Evolutionary conservation across 2,329 filamentous ascomycete species (phyloP), one percentile per base, ranked within the genome.

Genomic region (Cladophialophora carrionii): DNA sequence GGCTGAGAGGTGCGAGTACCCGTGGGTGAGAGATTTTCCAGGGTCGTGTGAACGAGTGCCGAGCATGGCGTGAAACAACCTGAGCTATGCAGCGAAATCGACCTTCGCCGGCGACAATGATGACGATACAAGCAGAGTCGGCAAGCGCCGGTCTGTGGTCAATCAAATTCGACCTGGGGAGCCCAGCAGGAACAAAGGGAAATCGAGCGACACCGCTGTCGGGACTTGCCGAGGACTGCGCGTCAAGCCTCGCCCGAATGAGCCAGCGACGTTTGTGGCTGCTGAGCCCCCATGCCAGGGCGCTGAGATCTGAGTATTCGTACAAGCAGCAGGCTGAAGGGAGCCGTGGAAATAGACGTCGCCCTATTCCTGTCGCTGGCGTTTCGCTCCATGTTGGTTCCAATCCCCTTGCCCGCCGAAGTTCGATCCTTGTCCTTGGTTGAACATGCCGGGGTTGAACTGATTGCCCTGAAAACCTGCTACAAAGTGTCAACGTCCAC

Each of bases 361-460:
- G 24, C 1, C 65, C 74, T 79, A 86, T 71, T 93, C 91, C 66
- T 90, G 90, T 68, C 91, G 85, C 70, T 90, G 88, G 70, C 91
- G 84, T 80, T 95, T 95, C 3, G 88, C 87, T 32, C 90, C 90
- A 71, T 94, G 91, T 5, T 91, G 91, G 73, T 94, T 94, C 82
- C 90, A 90, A 64, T 87, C 82, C 51, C 80, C 79, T 34, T 78
- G 77, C 48, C 75, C 78, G 52, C 76, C 76, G 51, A 70, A 68
- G 24, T 65, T 65, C 31, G 61, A 55, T 17, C 68, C 71, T 64
- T 78, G 78, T 57, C 79, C 79, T 62, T 81, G 81, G 55, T 82
- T 60, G 76, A 92, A 94, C 79, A 92, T 92, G 64, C 83, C 86
- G 43, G 88, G 86, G 74, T 89, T 90, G 78, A 92, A 94, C 73